A percentile compares a stretch with the other conserved stretches of the same genome.
Evolutionary conservation across 768 basidiomycete species (phyloP).

Genomic region (Pulveroboletus ravenelii): DNA sequence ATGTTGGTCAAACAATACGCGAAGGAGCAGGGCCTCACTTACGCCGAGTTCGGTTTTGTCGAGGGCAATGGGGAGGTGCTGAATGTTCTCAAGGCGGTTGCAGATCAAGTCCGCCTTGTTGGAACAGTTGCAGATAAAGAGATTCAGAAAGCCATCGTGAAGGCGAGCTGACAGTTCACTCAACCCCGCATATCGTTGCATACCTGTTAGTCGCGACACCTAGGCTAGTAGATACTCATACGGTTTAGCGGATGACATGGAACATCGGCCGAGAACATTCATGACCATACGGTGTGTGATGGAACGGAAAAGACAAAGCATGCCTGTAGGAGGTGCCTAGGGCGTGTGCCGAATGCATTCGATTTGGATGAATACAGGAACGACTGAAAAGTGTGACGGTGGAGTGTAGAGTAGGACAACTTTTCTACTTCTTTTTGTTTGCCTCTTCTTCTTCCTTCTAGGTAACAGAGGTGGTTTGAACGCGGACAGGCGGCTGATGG

Average conservation of each 20-base stretch:
- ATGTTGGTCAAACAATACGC: conserved; percentile 84
- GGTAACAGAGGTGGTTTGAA: conserved; percentile 16
- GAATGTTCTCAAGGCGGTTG: conserved; percentile 77
- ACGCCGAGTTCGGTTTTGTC: conserved; percentile 88
- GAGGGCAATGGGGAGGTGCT: conserved; percentile 83
- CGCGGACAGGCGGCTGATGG: background rate
- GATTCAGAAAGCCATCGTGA: conserved; percentile 56
- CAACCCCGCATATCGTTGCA: background rate
- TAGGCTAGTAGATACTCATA: conserved; percentile 15
- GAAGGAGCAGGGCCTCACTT: conserved; percentile 75
- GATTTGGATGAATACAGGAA: conserved; percentile 34
- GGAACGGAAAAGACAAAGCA: background rate
- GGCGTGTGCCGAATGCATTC: conserved; percentile 29
- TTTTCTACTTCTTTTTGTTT: conserved; percentile 78
- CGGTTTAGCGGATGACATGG: background rate
- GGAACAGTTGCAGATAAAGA: conserved; percentile 77
- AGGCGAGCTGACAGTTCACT: conserved; percentile 15
- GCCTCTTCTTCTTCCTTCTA: conserved; percentile 92
- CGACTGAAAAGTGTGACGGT: conserved; percentile 21
- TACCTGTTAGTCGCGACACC: background rate
- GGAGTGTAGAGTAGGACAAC: conserved; percentile 15
- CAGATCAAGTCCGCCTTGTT: conserved; percentile 81
- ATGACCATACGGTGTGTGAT: background rate
- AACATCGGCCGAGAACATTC: background rate
- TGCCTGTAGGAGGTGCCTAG: conserved; percentile 29